Base-by-base conservation (phyloP, 768 basidiomycete species). In the Leccinum uliginosum region DNA sequence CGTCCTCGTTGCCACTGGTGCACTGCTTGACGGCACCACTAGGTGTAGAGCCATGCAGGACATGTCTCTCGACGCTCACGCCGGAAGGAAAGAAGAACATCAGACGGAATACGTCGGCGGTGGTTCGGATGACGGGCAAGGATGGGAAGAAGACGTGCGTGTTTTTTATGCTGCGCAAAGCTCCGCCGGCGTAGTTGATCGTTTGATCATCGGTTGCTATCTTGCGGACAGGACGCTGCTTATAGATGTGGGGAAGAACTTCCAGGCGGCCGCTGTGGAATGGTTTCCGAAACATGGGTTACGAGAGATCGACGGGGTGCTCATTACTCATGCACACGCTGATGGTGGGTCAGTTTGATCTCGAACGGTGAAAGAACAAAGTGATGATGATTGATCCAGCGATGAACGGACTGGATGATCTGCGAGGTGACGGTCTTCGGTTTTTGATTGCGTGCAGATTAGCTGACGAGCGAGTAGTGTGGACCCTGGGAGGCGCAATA, bases 241-340 rank as follows among this genome's bases (percentile, higher is more conserved):
- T 14, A 84, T 93, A 63, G 91, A 93, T 72, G 88, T 84, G 19
- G 91, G 91, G 51, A 93, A 93, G 75, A 91, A 85, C 56, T 93
- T 93, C 70, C 83, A 84, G 65, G 75, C 75, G 11, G 74, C 80
- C 26, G 78, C 80, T 6, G 57, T 76, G 32, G 78, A 82, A 63
- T 79, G 78, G 77, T 84, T 85, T 65, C 90, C 91, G 1, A 84
- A 84, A 68, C 86, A 87, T 68, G 84, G 83, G 3, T 73, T 96
- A 44, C 77, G 92, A 62, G 74, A 77, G 59, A 86, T 89, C 53
- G 85, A 89, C 62, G 85, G 83, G 43, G 78, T 96, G 10, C 74
- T 97, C 15, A 83, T 96, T 43, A 94, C 92, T 0, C 93, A 95
- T 71, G 85, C 90, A 8, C 93, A 95, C 73, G 89, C 91, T 35